Evolutionary conservation across 768 basidiomycete species (phyloP), one percentile per base, ranked within the genome.

Genomic region (Lanmaoa pseudosensibilis): DNA sequence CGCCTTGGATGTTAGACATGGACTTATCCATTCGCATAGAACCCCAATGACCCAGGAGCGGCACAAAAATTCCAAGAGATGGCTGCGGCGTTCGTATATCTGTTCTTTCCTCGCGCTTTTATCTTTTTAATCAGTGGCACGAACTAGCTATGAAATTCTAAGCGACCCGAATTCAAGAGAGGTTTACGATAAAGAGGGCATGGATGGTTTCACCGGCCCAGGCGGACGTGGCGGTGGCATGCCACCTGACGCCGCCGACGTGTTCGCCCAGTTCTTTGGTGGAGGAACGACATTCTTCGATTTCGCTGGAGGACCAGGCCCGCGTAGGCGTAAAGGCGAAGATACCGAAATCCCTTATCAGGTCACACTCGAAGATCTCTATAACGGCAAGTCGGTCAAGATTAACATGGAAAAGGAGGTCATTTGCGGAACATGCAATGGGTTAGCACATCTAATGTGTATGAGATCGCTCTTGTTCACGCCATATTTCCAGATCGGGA

Each of bases 291-390:
- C 88, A 64, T 78, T 78, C 52, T 93, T 92, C 65, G 81, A 83
- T 52, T 89, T 89, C 65, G 84, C 80, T 44, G 80, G 84, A 49
- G 81, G 79, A 63, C 47, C 73, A 38, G 75, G 77, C 18, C 66
- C 72, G 50, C 73, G 77, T 57, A 74, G 78, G 60, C 74, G 82
- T 60, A 85, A 83, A 63, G 88, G 88, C 16, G 79, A 88, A 62
- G 86, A 94, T 68, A 83, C 87, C 21, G 77, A 86, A 45, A 85
- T 93, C 60, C 83, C 86, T 4, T 89, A 95, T 69, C 81, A 91
- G 39, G 90, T 96, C 51, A 88, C 90, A 5, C 79, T 98, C 32
- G 95, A 97, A 73, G 95, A 98, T 69, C 76, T 95, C 21, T 98
- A 93, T 74, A 90, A 88, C 54, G 96, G 95, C 32, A 95, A 94